phyloP scores from a whole-genome alignment of 108 stramenopile species.

The Nannochloropsis gaditana region DNA sequence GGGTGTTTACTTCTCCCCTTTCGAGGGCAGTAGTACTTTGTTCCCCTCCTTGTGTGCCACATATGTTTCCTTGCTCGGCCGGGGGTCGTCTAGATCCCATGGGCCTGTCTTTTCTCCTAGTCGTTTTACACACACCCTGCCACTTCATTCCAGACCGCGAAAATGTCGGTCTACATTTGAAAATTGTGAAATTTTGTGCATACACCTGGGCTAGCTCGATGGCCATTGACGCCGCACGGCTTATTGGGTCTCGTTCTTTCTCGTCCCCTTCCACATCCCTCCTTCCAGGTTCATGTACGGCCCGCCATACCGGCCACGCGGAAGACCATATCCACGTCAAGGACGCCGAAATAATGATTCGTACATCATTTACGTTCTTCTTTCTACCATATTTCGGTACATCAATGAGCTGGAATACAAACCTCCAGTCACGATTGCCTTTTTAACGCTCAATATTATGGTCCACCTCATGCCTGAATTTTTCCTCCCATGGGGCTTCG shows the following conservation, averaged over 20 bases:
- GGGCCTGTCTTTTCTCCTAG: no score
- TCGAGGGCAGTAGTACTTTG: no score
- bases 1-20: no score
- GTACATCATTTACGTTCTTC: background rate
- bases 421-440: constrained; percentile 34
- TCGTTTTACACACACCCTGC: no score
- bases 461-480: constrained; percentile 19
- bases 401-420: constrained; percentile 4
- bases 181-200: no score
- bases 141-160: no score
- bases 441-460: constrained; percentile 28
- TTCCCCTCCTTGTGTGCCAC: no score
- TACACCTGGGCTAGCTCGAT: no score
- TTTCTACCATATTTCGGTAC: background rate
- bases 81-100: no score
- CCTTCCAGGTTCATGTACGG: background rate
- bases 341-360: constrained; percentile 2
- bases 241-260: background rate
- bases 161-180: no score
- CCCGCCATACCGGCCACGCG: background rate
- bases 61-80: no score
- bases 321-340: background rate
- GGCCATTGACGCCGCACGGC: no score
- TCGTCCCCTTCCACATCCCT: background rate
- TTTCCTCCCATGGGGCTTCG: constrained; percentile 16